Percentiles rank a stretch among this genome's conserved stretches.
Conservation (phyloP, 441 rosid species). For the Syzygium malaccense region DNA sequence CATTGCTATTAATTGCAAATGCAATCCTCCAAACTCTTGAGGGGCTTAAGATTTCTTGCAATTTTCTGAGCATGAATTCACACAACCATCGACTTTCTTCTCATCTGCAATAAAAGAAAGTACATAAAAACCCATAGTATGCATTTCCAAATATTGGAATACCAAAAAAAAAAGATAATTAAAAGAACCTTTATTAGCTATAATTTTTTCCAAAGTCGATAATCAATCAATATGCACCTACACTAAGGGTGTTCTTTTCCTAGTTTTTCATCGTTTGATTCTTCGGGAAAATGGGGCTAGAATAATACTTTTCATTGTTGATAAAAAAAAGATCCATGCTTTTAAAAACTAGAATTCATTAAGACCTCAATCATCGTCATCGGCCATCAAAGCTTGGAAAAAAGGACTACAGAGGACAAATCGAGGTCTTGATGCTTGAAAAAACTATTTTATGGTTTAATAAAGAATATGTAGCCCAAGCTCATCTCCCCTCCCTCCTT, state of each 20-base stretch:
- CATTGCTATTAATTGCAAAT: not conserved
- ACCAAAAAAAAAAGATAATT: not conserved
- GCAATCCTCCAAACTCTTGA: not conserved
- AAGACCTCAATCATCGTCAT: not conserved
- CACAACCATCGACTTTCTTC: not conserved
- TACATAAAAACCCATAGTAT: not conserved
- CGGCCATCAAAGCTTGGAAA: not conserved
- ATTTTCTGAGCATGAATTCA: not conserved
- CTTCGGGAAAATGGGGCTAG: not conserved
- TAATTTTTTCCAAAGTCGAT: not conserved
- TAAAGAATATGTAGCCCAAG: not conserved
- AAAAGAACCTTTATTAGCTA: not conserved
- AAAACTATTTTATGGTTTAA: not conserved
- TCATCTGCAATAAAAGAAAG: not conserved
- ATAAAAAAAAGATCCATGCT: not conserved
- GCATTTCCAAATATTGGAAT: not conserved
- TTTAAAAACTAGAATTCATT: not conserved
- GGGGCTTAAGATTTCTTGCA: not conserved
- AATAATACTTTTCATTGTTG: not conserved
- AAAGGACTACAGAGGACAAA: not conserved
- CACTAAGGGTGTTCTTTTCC: not conserved
- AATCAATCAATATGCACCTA: not conserved
- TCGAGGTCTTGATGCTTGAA: not conserved
- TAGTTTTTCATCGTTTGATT: not conserved
- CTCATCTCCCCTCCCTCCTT: too few relatives aligned